These are phyloP conservation scores for Phaseolus coccineus DNA, from an alignment of 331 rosid genomes.

Conservation along the genomic window DNA sequence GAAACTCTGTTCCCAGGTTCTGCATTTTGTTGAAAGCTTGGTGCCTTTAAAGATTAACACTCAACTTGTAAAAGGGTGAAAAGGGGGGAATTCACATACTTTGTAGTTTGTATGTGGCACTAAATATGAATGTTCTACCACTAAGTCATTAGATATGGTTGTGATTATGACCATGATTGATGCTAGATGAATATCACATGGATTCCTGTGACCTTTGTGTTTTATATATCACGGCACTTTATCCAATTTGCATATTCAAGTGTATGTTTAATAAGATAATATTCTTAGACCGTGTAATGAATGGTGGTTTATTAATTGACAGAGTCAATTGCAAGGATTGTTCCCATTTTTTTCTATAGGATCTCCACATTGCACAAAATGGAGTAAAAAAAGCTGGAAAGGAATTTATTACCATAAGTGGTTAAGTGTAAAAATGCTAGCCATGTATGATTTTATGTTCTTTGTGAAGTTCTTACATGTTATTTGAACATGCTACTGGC, in stretches of 20 bases:
- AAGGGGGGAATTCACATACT: neutral
- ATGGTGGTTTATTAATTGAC: slow-evolving; percentile 16
- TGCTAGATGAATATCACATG: slow-evolving; percentile 38
- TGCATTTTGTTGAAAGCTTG: slow-evolving; percentile 19
- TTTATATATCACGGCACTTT: neutral
- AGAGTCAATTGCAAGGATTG: neutral
- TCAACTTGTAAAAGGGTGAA: neutral
- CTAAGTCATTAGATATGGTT: neutral
- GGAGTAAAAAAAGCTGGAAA: neutral
- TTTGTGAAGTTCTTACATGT: neutral
- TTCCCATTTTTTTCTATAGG: neutral
- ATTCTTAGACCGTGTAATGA: slow-evolving; percentile 16
- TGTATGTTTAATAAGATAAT: neutral
- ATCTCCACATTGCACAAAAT: neutral
- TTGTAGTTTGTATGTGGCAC: neutral
- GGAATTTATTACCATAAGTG: neutral
- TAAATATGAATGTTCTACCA: neutral
- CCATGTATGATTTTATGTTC: slow-evolving; percentile 11
- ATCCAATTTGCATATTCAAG: neutral
- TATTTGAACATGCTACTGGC: neutral
- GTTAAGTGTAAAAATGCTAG: slow-evolving; percentile 6
- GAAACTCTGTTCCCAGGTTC: neutral
- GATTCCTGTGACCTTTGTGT: neutral
- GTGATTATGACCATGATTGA: slow-evolving; percentile 13
- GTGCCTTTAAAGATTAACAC: neutral